phyloP scores from a whole-genome alignment of 176 grass and related monocot genomes.

The Alopecurus myosuroides region DNA sequence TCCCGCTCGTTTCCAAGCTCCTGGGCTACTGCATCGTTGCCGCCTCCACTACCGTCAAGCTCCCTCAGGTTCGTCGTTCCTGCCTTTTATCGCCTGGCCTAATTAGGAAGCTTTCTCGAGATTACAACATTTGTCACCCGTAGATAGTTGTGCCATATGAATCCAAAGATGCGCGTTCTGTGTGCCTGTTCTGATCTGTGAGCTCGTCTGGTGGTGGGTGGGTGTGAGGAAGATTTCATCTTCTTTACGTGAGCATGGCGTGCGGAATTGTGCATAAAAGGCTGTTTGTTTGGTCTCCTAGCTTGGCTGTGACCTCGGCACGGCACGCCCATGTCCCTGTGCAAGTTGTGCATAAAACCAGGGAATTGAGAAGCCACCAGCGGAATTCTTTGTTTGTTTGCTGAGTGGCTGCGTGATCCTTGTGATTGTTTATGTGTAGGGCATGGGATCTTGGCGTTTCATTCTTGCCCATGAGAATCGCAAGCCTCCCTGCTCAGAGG shows the following conservation, averaged over 20 bases:
- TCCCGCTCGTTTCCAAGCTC: slow-evolving; percentile 89
- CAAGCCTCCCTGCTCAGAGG: background rate
- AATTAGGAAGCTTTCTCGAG: background rate
- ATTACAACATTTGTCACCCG: background rate
- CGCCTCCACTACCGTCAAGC: slow-evolving; percentile 93
- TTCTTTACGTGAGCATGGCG: slow-evolving; percentile 21
- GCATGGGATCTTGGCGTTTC: background rate
- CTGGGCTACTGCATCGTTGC: slow-evolving; percentile 94
- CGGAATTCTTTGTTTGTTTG: slow-evolving; percentile 16
- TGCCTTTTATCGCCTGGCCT: background rate
- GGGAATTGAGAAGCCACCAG: background rate
- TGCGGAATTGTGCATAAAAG: slow-evolving; percentile 21
- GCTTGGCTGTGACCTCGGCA: slow-evolving; percentile 4
- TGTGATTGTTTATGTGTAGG: slow-evolving; percentile 19
- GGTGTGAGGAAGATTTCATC: background rate
- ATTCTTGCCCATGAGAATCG: slow-evolving; percentile 2
- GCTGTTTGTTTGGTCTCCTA: background rate
- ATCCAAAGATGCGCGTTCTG: background rate
- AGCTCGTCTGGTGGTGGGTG: background rate
- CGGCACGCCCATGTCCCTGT: background rate
- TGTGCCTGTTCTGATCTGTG: slow-evolving; percentile 14
- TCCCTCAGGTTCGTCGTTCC: slow-evolving; percentile 59
- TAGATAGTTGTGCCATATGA: background rate
- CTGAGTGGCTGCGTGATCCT: slow-evolving; percentile 23
- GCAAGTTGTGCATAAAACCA: background rate